Base-by-base conservation (phyloP, 208 protist species). In the Leishmania tarentolae region DNA sequence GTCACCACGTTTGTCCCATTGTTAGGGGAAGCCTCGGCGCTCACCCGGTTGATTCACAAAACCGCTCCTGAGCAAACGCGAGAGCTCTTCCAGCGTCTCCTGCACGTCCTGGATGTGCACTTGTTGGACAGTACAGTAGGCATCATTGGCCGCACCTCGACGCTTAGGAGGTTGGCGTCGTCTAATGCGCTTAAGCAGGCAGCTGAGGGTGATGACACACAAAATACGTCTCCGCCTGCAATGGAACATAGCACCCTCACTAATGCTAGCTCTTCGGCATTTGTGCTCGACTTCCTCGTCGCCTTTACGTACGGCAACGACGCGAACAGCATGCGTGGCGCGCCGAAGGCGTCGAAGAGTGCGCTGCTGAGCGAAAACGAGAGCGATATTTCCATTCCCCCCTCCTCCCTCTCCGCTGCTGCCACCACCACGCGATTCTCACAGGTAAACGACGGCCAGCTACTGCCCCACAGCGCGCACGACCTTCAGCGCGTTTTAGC, bases 91-190 rank as follows among this genome's bases (percentile, higher is more conserved):
- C 70, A 90, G 42, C 81, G 88, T 0, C 78, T 94, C 19, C 81
- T 92, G 40, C 88, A 82, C 19, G 83, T 86, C 17, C 19, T 94
- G 17, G 24, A 77, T 3, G 79, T 75, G 47, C 90, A 93, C 72
- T 61, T 92, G 70, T 66, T 94, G 52, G 91, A 93, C 78, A 93
- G 89, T 82, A 90, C 89, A 15, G 86, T 79, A 1, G 86, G 88
- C 47, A 70, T 92, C 46, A 83, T 89, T 42, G 61, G 74, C 72
- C 81, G 84, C 69, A 90, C 85, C 15, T n/a, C 85, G 46, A 76
- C 88, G 74, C 83, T 96, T 53, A 91, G 87, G 37, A 84, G 90
- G 40, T 79, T 94, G 46, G 86, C 92, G 3, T 87, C 91, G 17
- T 83, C 84, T 0, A 84, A 85, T 61, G 83, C 78, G 59, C 70